Percentiles rank a stretch among this genome's conserved stretches.
Evolutionary conservation across 345 rosid genomes (phyloP).

Genomic region (Sisymbrium altissimum): DNA sequence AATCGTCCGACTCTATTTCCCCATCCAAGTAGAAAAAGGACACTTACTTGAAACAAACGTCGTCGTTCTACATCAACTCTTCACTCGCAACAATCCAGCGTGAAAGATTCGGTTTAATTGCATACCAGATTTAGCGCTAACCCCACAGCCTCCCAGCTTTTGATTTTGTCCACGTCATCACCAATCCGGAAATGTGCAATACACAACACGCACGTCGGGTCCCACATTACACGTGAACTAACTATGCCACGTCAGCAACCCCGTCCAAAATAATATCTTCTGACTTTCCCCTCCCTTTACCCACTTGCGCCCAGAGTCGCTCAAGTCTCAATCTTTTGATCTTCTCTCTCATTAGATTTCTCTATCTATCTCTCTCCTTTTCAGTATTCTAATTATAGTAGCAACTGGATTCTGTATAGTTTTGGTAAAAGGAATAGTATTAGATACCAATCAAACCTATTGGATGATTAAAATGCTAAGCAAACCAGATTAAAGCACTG

Average conservation of each 20-base stretch:
- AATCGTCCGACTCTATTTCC: too few species aligned
- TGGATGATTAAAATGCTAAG: constrained; percentile 7
- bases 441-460: background rate
- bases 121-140: background rate
- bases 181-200: background rate
- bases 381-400: background rate
- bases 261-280: background rate
- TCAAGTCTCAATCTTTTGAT: constrained; percentile 9
- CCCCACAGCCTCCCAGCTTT: constrained; percentile 30
- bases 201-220: background rate
- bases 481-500: constrained; percentile 19
- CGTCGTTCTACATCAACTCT: background rate
- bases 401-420: background rate
- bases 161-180: constrained; percentile 52
- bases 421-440: background rate
- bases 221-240: background rate
- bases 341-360: constrained; percentile 20
- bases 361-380: background rate
- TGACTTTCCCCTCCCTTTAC: background rate
- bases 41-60: too few species aligned
- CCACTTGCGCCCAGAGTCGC: constrained; percentile 1
- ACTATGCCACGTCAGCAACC: background rate
- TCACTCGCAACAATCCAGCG: background rate
- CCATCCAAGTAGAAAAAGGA: too few species aligned
- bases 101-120: constrained; percentile 12